These are phyloP conservation scores for Candida xyloterini DNA, from an alignment of 805 yeast species.

Conservation along the genomic window DNA sequence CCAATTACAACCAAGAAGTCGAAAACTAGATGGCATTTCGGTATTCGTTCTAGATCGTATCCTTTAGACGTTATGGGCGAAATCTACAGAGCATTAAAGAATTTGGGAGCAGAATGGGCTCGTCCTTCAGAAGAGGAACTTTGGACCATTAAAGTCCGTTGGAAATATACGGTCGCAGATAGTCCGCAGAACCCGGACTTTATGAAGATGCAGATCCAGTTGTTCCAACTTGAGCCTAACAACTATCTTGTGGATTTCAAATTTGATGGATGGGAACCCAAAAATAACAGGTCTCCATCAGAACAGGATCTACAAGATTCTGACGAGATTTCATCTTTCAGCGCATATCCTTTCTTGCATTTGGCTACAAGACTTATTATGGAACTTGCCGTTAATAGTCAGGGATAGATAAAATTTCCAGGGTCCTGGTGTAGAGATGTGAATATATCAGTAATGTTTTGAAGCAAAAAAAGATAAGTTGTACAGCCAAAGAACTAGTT, in stretches of 20 bases:
- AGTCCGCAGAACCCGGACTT: conserved; percentile 48
- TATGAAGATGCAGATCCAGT: conserved; percentile 96
- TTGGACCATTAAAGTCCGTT: conserved; percentile 94
- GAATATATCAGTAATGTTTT: no score
- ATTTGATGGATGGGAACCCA: conserved; percentile 92
- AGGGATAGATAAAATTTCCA: conserved; percentile 31
- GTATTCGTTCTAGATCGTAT: conserved; percentile 91
- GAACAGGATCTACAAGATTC: conserved; percentile 33
- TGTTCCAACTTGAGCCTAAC: conserved; percentile 93
- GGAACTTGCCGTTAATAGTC: conserved; percentile 96
- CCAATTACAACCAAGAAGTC: conserved; percentile 70
- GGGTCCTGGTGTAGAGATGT: conserved; percentile 6
- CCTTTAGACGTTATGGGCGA: conserved; percentile 99
- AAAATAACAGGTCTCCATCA: conserved; percentile 37
- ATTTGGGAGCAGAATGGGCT: conserved; percentile 96
- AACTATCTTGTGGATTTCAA: conserved; percentile 95
- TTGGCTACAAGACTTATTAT: conserved; percentile 87
- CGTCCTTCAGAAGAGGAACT: conserved; percentile 90
- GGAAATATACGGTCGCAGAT: conserved; percentile 63
- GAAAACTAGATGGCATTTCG: conserved; percentile 98
- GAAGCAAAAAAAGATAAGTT: conserved; percentile 5
- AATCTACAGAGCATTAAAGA: conserved; percentile 88
- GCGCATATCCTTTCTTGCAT: conserved; percentile 93
- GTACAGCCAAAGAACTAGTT: background rate
- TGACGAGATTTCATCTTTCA: conserved; percentile 83